Evolutionary conservation across 192 early-diverging fungal species (phyloP).

Genomic region (Coemansia sp.): DNA sequence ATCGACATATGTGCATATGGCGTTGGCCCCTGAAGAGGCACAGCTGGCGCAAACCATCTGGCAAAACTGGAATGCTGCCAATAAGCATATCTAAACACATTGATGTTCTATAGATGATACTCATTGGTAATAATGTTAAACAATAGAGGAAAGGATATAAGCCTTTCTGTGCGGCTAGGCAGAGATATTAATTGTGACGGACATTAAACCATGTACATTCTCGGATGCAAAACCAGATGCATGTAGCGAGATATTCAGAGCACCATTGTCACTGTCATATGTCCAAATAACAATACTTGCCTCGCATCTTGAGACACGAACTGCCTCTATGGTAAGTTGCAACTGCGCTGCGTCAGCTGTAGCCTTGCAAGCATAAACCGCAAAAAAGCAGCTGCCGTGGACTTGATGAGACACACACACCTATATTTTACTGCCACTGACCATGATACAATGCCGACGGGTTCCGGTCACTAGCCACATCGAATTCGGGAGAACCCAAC

Average conservation of each 20-base stretch:
- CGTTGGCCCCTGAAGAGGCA: background rate
- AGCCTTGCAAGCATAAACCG: slow-evolving; percentile 11
- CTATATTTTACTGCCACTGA: slow-evolving; percentile 24
- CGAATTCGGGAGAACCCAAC: slow-evolving; percentile 2
- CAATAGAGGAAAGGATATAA: background rate
- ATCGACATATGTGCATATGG: slow-evolving; percentile 2
- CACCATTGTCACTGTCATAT: slow-evolving; percentile 2
- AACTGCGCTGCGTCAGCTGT: background rate
- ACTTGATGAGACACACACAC: slow-evolving; percentile 16
- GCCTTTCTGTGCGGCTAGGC: background rate
- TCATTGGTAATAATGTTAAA: background rate
- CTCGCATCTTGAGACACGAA: slow-evolving; percentile 15
- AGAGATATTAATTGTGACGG: slow-evolving; percentile 4
- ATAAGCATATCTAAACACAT: background rate
- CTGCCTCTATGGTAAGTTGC: slow-evolving; percentile 8
- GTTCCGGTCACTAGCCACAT: background rate
- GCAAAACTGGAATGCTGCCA: background rate
- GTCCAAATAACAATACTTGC: background rate
- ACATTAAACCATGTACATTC: background rate
- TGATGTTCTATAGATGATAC: background rate
- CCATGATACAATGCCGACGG: background rate
- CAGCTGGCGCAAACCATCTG: background rate
- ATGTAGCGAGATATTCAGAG: slow-evolving; percentile 4
- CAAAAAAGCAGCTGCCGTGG: slow-evolving; percentile 10
- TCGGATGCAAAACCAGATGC: background rate